These are phyloP conservation scores for Kwoniella europaea DNA, from an alignment of 768 basidiomycete species.

Conservation along the genomic window DNA sequence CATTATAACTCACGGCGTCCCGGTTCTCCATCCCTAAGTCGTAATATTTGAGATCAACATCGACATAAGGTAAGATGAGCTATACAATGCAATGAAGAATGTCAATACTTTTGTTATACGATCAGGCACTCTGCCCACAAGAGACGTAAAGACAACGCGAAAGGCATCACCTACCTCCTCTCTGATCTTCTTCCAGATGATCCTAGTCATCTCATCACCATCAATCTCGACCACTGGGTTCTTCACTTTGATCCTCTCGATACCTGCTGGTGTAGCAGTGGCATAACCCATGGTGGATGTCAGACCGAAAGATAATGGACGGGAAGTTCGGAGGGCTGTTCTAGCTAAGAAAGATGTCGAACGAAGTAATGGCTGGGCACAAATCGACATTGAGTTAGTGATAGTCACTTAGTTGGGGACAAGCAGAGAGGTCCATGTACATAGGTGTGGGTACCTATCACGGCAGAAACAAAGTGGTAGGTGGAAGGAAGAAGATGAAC, in stretches of 20 bases:
- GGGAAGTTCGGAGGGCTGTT: conserved; percentile 18
- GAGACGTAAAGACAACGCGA: too few species aligned
- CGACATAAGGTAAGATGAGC: conserved; percentile 93
- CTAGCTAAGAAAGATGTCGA: conserved; percentile 22
- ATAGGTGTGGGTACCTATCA: not conserved
- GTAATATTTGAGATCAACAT: conserved; percentile 97
- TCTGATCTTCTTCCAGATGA: conserved; percentile 98
- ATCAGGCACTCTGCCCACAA: not conserved
- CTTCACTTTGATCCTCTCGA: conserved; percentile 67
- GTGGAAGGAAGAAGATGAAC: not conserved
- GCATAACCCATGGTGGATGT: conserved; percentile 36
- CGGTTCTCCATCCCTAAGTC: conserved; percentile 94
- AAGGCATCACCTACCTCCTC: conserved; percentile 71
- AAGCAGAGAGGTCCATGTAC: not conserved
- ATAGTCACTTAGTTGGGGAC: not conserved
- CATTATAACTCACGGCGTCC: conserved; percentile 68
- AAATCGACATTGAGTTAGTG: not conserved
- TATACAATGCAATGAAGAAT: conserved; percentile 52
- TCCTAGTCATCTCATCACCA: conserved; percentile 98
- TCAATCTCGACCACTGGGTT: conserved; percentile 95
- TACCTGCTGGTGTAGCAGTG: conserved; percentile 27
- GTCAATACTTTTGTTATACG: not conserved
- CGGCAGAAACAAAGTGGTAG: not conserved
- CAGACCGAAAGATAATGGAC: conserved; percentile 36
- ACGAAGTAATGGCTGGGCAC: conserved; percentile 24